phyloP scores from a whole-genome alignment of 2,329 filamentous ascomycete species.

The Xylaria sp. region DNA sequence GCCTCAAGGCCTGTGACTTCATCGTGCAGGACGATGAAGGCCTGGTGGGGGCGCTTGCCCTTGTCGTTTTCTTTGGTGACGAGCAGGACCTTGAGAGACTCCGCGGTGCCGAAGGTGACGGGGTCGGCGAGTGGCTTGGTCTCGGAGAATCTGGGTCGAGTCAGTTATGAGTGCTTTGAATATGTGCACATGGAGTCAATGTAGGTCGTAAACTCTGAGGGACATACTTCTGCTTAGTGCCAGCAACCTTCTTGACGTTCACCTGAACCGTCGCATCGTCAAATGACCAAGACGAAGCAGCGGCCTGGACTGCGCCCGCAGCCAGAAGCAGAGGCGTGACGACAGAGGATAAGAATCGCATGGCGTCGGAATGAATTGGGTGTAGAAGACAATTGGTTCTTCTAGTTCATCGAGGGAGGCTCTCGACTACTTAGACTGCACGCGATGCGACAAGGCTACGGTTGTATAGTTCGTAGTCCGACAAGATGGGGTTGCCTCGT shows the following conservation, averaged over 20 bases:
- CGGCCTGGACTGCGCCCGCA: constrained; percentile 46
- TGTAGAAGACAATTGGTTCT: constrained; percentile 5
- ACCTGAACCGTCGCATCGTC: constrained; percentile 66
- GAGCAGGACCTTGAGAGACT: constrained; percentile 75
- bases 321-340: constrained; percentile 43
- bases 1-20: constrained; percentile 71
- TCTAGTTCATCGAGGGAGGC: constrained; percentile 13
- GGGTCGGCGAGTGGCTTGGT: constrained; percentile 57
- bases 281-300: constrained; percentile 58
- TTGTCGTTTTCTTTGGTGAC: constrained; percentile 75
- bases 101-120: constrained; percentile 59
- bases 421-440: constrained; percentile 1
- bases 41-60: constrained; percentile 84
- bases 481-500: background rate
- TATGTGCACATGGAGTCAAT: background rate
- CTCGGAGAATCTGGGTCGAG: constrained; percentile 48
- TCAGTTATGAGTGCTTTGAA: constrained; percentile 4
- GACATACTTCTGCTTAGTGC: constrained; percentile 61
- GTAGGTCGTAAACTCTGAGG: background rate
- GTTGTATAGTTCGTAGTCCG: background rate
- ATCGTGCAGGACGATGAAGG: constrained; percentile 80
- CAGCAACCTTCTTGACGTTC: constrained; percentile 57
- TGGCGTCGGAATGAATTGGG: constrained; percentile 23
- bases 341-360: constrained; percentile 40
- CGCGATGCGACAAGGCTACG: constrained; percentile 1